phyloP scores from a whole-genome alignment of 2,329 filamentous ascomycete genomes.

The Dothiorella sarmentorum region DNA sequence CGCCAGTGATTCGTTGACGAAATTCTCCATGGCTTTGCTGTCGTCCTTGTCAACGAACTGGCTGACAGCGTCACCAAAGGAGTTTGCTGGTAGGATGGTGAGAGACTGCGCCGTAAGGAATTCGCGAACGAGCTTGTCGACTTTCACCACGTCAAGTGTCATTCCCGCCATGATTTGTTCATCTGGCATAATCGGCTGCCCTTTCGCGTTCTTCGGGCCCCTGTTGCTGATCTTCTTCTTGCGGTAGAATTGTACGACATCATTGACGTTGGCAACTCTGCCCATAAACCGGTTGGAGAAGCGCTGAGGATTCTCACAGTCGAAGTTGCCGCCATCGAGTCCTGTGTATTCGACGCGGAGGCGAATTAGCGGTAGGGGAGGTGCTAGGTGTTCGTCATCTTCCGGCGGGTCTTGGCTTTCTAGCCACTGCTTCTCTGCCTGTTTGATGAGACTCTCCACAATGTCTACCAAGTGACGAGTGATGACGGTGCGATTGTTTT shows the following conservation, averaged over 20 bases:
- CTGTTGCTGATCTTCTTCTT: too few relatives aligned
- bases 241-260: conserved; percentile 88
- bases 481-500: conserved; percentile 78
- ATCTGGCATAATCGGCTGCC: conserved; percentile 58
- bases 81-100: conserved; percentile 87
- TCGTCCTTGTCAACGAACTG: conserved; percentile 96
- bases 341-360: conserved; percentile 88
- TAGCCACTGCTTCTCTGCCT: conserved; percentile 79
- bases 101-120: conserved; percentile 84
- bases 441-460: conserved; percentile 81
- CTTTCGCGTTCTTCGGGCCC: conserved; percentile 38
- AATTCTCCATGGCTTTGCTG: conserved; percentile 73
- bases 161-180: conserved; percentile 59
- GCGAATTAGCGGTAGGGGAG: conserved; percentile 78
- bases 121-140: conserved; percentile 83
- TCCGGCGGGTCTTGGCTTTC: conserved; percentile 63
- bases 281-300: conserved; percentile 90
- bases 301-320: conserved; percentile 91
- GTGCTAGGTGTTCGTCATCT: conserved; percentile 55
- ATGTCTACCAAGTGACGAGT: conserved; percentile 72
- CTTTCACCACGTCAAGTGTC: conserved; percentile 73
- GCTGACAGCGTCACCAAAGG: conserved; percentile 86
- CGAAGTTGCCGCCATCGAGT: conserved; percentile 78
- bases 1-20: conserved; percentile 43
- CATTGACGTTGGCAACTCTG: conserved; percentile 90